phyloP scores from a whole-genome alignment of 177 flowering plant species.

The Vitis hybrid region DNA sequence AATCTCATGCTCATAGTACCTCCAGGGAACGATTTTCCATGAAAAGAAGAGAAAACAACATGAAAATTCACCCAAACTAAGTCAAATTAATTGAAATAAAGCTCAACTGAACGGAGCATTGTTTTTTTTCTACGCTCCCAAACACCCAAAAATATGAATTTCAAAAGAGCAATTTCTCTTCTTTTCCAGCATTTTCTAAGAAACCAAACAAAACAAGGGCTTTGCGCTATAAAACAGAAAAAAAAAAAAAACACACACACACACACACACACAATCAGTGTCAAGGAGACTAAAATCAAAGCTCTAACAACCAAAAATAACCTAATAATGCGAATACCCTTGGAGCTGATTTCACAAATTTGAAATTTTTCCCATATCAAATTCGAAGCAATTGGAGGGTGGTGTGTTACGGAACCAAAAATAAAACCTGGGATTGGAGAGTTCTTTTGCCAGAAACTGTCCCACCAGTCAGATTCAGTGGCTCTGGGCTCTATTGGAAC shows the following conservation, averaged over 20 bases:
- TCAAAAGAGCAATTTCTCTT: too few species aligned
- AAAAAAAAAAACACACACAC: too few species aligned
- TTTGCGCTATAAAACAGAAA: background rate
- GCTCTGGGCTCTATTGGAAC: conserved; percentile 55
- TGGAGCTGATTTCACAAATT: background rate
- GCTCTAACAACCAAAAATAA: background rate
- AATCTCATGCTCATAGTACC: too few species aligned
- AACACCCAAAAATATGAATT: too few species aligned
- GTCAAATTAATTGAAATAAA: too few species aligned
- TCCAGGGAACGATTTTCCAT: too few species aligned
- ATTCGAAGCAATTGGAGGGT: background rate
- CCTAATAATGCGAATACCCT: background rate
- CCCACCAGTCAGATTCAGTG: conserved; percentile 83
- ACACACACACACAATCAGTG: background rate
- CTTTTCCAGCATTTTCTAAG: too few species aligned
- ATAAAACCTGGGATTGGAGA: conserved; percentile 47
- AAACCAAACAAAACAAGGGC: background rate
- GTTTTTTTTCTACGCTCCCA: too few species aligned
- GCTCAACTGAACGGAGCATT: too few species aligned
- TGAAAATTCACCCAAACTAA: too few species aligned
- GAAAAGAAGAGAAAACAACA: too few species aligned
- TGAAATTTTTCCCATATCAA: background rate
- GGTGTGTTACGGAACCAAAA: background rate
- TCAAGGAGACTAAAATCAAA: background rate
- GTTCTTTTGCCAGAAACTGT: conserved; percentile 69